Base-by-base conservation (phyloP, 1,139 yeast genomes). In the Yamadazyma dendronema region DNA sequence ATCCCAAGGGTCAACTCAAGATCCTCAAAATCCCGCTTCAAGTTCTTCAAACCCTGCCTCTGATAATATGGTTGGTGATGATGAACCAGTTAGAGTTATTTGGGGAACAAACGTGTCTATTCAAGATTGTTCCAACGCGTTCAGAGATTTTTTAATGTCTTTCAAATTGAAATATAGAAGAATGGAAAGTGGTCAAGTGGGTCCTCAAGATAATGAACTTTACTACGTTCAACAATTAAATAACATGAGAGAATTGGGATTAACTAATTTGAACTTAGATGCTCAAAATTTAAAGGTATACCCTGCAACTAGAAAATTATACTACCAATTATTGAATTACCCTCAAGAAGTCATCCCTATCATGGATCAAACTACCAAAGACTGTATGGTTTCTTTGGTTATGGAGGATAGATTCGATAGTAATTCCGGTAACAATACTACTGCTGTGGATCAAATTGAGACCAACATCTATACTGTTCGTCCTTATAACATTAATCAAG, bases 61-160 rank as follows among this genome's bases (percentile, higher is more conserved):
- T 12, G 68, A 62, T 24, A 56, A 57, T 11, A 43, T 48, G 19
- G 57, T 43, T 32, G 52, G 50, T 25, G 49, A 48, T 13, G 81
- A 76, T 42, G 94, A 83, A 47, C 94, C 95, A 1, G 79, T 82
- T 24, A 77, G 95, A 54, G 95, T 92, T 39, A 90, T 92, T 53
- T 92, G 99, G 99, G 99, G 99, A 59, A 92, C 99, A 2, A 90
- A 92, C 56, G 96, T 92, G 22, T 84, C 95, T 30, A 89, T 94
- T 52, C 86, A 81, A 52, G 96, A 92, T 54, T 83, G 92, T 52
- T 77, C 87, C 36, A 82, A 79, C 48, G 73, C 77, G 36, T 92
- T 92, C 65, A 74, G 95, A 47, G 84, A 83, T 47, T 94, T 92
- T 50, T 65, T 92, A 52, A 81, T 85, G 79, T 77, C 84, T 16